phyloP scores from a whole-genome alignment of 805 yeast species.

The Metschnikowia amazonensis region DNA sequence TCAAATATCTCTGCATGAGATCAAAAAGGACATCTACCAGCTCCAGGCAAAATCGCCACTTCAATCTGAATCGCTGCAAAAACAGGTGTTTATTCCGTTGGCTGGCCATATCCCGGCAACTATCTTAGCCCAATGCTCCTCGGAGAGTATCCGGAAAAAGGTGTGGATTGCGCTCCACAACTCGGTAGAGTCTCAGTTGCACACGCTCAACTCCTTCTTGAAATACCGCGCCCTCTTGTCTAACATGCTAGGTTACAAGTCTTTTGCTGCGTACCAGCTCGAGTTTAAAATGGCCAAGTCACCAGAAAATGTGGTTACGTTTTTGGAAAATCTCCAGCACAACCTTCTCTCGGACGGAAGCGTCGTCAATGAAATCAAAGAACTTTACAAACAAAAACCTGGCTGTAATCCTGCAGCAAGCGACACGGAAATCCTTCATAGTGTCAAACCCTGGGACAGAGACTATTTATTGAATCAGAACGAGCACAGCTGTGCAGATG shows the following conservation, averaged over 20 bases:
- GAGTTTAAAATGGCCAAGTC: constrained; percentile 85
- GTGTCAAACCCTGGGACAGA: constrained; percentile 87
- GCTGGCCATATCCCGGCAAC: constrained; percentile 64
- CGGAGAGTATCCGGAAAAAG: constrained; percentile 54
- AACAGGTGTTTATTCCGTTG: constrained; percentile 26
- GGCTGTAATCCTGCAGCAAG: constrained; percentile 7
- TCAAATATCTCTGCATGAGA: constrained; percentile 18
- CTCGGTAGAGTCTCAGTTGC: constrained; percentile 60
- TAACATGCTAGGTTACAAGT: constrained; percentile 60
- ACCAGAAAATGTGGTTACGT: constrained; percentile 71
- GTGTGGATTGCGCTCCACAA: constrained; percentile 76
- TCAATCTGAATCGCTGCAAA: not conserved
- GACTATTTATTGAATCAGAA: constrained; percentile 48
- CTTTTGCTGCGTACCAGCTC: constrained; percentile 76
- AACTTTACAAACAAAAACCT: constrained; percentile 37
- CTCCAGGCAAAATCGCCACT: constrained; percentile 26
- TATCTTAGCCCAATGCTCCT: constrained; percentile 55
- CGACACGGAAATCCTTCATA: constrained; percentile 41
- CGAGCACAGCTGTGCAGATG: constrained; percentile 19
- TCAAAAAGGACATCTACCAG: constrained; percentile 25
- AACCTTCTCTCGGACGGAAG: constrained; percentile 39
- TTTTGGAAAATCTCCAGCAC: constrained; percentile 56
- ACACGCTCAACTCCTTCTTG: constrained; percentile 54
- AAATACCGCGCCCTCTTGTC: constrained; percentile 69
- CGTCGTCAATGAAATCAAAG: constrained; percentile 56